phyloP scores from a whole-genome alignment of 1,284 basidiomycete species.

The Ustilago bromivora region DNA sequence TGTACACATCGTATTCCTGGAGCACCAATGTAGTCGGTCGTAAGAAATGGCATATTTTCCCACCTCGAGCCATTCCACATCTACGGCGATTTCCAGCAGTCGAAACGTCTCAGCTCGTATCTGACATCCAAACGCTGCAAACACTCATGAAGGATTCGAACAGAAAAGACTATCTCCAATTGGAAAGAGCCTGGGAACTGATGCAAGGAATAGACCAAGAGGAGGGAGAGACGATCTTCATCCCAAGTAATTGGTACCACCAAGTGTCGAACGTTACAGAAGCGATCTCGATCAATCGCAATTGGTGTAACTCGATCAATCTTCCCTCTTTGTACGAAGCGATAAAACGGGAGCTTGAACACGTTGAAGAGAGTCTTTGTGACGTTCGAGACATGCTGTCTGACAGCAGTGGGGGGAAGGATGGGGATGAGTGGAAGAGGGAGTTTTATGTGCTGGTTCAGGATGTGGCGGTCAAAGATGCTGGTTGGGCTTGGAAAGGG shows the following conservation, averaged over 20 bases:
- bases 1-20: conserved; percentile 74
- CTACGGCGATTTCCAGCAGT: conserved; percentile 65
- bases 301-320: conserved; percentile 73
- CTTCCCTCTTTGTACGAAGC: conserved; percentile 71
- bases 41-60: conserved; percentile 74
- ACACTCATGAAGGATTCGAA: not conserved
- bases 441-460: conserved; percentile 58
- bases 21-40: conserved; percentile 74
- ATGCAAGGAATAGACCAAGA: conserved; percentile 29
- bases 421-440: conserved; percentile 26
- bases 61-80: conserved; percentile 69
- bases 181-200: conserved; percentile 9
- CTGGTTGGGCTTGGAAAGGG: conserved; percentile 66
- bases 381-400: conserved; percentile 72
- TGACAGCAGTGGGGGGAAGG: not conserved
- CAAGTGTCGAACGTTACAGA: conserved; percentile 67
- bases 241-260: conserved; percentile 69
- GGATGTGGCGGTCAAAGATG: conserved; percentile 55
- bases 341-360: conserved; percentile 69
- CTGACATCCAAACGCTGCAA: conserved; percentile 19
- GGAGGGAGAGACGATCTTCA: conserved; percentile 59
- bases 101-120: conserved; percentile 59
- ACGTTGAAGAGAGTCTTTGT: conserved; percentile 71
- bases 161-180: conserved; percentile 6
- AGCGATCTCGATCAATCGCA: conserved; percentile 63